phyloP scores from a whole-genome alignment of 371 early-diverging fungal species.

The Quaeritorhiza haematococci region DNA sequence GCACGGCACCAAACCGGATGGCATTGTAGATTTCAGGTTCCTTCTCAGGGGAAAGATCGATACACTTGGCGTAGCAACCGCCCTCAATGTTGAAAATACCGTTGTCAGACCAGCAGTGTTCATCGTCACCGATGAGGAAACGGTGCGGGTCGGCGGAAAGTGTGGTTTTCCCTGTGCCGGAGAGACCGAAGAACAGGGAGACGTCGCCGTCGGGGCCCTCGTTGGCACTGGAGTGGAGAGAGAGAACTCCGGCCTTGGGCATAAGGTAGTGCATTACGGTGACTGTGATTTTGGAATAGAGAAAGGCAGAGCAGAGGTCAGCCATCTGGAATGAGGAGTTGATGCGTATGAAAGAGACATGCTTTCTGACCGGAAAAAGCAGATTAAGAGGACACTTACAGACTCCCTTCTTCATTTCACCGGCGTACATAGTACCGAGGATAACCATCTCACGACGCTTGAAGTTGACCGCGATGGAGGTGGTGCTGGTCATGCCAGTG shows the following conservation, averaged over 20 bases:
- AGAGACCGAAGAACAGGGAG: constrained; percentile 95
- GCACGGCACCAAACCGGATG: constrained; percentile 91
- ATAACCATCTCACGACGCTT: constrained; percentile 79
- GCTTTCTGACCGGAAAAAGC: neutral
- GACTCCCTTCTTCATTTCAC: constrained; percentile 96
- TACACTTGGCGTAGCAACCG: constrained; percentile 97
- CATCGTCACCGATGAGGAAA: constrained; percentile 94
- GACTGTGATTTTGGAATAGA: constrained; percentile 48
- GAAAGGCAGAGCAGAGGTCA: neutral
- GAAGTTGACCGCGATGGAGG: constrained; percentile 87
- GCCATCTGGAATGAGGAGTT: neutral
- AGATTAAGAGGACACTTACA: neutral
- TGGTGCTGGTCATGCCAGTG: constrained; percentile 92
- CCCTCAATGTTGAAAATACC: constrained; percentile 97
- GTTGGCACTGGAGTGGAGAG: constrained; percentile 94
- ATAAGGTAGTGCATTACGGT: constrained; percentile 98
- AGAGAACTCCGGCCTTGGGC: constrained; percentile 92
- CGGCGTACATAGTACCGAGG: constrained; percentile 94
- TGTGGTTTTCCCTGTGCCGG: constrained; percentile 97
- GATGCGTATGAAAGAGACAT: neutral
- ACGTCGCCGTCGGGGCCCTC: constrained; percentile 88
- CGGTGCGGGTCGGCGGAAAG: constrained; percentile 93
- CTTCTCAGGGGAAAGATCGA: constrained; percentile 89
- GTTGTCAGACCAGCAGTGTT: constrained; percentile 95
- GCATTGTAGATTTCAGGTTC: constrained; percentile 97